phyloP scores from a whole-genome alignment of 805 yeast genomes.

The Lipomyces yamanashiensis region DNA sequence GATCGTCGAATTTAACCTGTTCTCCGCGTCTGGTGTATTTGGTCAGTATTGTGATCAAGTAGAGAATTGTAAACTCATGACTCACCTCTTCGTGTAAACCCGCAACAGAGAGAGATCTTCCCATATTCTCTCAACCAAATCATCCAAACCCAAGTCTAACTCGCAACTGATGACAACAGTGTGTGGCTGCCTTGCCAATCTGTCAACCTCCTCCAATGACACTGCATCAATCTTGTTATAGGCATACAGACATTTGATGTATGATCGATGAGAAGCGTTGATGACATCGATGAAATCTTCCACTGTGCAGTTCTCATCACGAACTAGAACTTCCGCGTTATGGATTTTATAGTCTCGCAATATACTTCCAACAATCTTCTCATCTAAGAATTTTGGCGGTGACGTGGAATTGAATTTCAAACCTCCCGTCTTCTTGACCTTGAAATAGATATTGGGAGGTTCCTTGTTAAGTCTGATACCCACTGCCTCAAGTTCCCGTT shows the following conservation, averaged over 20 bases:
- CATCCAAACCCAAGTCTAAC: slow-evolving; percentile 81
- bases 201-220: slow-evolving; percentile 89
- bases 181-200: slow-evolving; percentile 89
- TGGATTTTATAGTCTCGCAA: slow-evolving; percentile 67
- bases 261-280: slow-evolving; percentile 84
- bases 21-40: slow-evolving; percentile 65
- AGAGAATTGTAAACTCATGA: neutral
- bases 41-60: neutral
- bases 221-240: slow-evolving; percentile 96
- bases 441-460: slow-evolving; percentile 79
- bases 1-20: slow-evolving; percentile 80
- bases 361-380: slow-evolving; percentile 74
- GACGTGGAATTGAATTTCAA: slow-evolving; percentile 78
- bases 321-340: slow-evolving; percentile 88
- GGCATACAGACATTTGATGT: slow-evolving; percentile 88
- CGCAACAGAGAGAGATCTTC: slow-evolving; percentile 77
- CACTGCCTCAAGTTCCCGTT: slow-evolving; percentile 87
- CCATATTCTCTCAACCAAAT: slow-evolving; percentile 93
- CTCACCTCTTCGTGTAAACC: slow-evolving; percentile 71
- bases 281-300: slow-evolving; percentile 93
- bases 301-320: slow-evolving; percentile 87
- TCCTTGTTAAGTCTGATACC: slow-evolving; percentile 87
- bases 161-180: slow-evolving; percentile 95
- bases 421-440: slow-evolving; percentile 87
- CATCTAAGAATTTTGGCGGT: slow-evolving; percentile 82